Conservation (phyloP, 164 flowering plant species). For the Magnolia sinica region DNA sequence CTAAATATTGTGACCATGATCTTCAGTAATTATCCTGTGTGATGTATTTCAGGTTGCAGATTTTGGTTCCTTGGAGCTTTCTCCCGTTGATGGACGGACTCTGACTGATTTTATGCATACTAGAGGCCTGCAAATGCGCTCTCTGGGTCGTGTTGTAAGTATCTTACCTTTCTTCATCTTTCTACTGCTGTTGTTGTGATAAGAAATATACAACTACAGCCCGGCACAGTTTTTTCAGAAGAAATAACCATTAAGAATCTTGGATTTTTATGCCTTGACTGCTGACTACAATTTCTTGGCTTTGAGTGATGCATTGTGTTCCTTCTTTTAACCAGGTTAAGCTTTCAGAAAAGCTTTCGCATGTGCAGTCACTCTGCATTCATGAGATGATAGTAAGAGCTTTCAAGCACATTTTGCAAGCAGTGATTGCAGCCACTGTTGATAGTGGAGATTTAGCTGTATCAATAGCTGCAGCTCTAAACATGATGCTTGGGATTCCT, state of each 20-base stretch:
- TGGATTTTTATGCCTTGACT: not conserved
- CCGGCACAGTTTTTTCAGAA: not conserved
- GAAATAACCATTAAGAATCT: not conserved
- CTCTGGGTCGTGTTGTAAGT: slow-evolving; percentile 94
- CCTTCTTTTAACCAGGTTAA: slow-evolving; percentile 58
- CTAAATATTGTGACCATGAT: not conserved
- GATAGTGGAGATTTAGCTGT: slow-evolving; percentile 55
- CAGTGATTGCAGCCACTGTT: slow-evolving; percentile 74
- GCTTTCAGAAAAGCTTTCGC: slow-evolving; percentile 92
- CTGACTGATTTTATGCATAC: slow-evolving; percentile 99
- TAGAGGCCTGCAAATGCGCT: slow-evolving; percentile 96
- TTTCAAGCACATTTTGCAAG: slow-evolving; percentile 89
- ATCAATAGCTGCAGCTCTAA: slow-evolving; percentile 77
- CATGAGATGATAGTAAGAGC: slow-evolving; percentile 99
- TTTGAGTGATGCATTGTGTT: not conserved
- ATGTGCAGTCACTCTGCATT: slow-evolving; percentile 92
- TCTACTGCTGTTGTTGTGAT: not conserved
- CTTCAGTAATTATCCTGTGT: slow-evolving; percentile 5
- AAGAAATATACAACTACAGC: not conserved
- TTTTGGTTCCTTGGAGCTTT: slow-evolving; percentile 97
- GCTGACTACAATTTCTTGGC: not conserved
- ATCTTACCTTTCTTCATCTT: not conserved
- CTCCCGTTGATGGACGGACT: slow-evolving; percentile 99
- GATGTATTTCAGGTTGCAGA: slow-evolving; percentile 74
- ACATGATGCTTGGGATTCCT: slow-evolving; percentile 85